These are phyloP conservation scores for Petunia hybrid DNA, from an alignment of 305 asterid genomes.

Conservation along the genomic window DNA sequence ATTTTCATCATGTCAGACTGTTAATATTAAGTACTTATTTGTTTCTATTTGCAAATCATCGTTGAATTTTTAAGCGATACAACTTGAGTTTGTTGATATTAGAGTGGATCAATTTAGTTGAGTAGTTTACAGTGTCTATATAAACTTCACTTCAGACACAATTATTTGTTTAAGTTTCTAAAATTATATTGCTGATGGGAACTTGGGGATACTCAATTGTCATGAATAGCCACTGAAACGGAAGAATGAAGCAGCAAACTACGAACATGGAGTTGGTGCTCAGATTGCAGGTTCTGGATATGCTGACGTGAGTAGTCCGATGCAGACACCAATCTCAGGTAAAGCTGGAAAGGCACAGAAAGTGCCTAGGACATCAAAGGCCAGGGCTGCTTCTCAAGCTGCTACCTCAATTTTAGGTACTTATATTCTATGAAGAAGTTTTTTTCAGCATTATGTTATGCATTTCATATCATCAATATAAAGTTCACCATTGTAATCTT, in stretches of 20 bases:
- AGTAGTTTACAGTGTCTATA: slow-evolving; percentile 20
- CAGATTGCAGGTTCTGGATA: slow-evolving; percentile 51
- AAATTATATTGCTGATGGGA: slow-evolving; percentile 24
- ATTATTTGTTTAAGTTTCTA: slow-evolving; percentile 5
- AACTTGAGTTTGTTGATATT: neutral
- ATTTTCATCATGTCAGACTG: neutral
- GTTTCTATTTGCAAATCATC: slow-evolving; percentile 5
- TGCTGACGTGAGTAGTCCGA: slow-evolving; percentile 40
- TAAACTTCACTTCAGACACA: slow-evolving; percentile 24
- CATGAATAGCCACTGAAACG: slow-evolving; percentile 70
- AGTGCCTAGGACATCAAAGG: slow-evolving; percentile 71
- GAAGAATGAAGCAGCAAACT: slow-evolving; percentile 56
- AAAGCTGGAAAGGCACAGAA: slow-evolving; percentile 77
- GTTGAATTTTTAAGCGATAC: neutral
- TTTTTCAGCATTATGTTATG: slow-evolving; percentile 13
- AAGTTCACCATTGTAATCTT: neutral
- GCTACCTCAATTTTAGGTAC: slow-evolving; percentile 68
- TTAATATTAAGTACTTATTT: neutral
- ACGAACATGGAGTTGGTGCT: slow-evolving; percentile 59
- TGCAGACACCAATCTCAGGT: slow-evolving; percentile 71
- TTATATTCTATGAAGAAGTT: slow-evolving; percentile 25
- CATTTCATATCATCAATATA: neutral
- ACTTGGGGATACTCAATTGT: slow-evolving; percentile 27
- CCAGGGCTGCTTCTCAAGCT: slow-evolving; percentile 64
- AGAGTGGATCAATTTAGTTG: slow-evolving; percentile 8